Evolutionary conservation across 768 basidiomycete genomes (phyloP).

Genomic region (Rhizopogon vinicolor): DNA sequence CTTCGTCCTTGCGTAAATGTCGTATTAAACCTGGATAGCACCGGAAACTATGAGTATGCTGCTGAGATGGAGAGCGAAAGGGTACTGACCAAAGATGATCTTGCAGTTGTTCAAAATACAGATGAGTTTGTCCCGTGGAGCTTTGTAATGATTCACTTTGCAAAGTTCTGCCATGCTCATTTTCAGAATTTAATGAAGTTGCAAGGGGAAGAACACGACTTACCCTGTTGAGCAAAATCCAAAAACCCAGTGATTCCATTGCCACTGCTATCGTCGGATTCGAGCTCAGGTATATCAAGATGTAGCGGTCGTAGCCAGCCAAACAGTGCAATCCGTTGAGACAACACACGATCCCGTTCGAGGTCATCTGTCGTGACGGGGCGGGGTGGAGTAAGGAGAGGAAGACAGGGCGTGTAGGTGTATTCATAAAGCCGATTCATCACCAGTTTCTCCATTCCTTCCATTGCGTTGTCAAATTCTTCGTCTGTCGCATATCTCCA

Average conservation of each 20-base stretch:
- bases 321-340: conserved; percentile 88
- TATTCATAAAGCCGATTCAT: conserved; percentile 98
- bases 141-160: conserved; percentile 99
- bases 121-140: conserved; percentile 95
- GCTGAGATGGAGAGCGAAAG: conserved; percentile 9
- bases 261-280: conserved; percentile 37
- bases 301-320: conserved; percentile 87
- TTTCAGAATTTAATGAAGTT: not conserved
- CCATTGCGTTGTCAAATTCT: conserved; percentile 95
- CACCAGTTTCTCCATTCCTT: conserved; percentile 99
- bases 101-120: conserved; percentile 98
- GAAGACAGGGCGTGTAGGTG: conserved; percentile 88
- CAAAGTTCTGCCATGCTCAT: conserved; percentile 59
- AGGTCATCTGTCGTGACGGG: conserved; percentile 91
- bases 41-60: not conserved
- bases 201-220: conserved; percentile 3
- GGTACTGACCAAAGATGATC: conserved; percentile 87
- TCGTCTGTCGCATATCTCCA: conserved; percentile 75
- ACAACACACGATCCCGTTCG: conserved; percentile 89
- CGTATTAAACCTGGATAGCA: conserved; percentile 70
- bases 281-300: conserved; percentile 81
- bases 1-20: conserved; percentile 78
- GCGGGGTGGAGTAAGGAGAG: conserved; percentile 57
- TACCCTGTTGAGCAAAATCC: conserved; percentile 86
- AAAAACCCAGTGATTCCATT: conserved; percentile 62